Conservation (phyloP, 192 early-diverging fungal genomes). For the Podila epigama region DNA sequence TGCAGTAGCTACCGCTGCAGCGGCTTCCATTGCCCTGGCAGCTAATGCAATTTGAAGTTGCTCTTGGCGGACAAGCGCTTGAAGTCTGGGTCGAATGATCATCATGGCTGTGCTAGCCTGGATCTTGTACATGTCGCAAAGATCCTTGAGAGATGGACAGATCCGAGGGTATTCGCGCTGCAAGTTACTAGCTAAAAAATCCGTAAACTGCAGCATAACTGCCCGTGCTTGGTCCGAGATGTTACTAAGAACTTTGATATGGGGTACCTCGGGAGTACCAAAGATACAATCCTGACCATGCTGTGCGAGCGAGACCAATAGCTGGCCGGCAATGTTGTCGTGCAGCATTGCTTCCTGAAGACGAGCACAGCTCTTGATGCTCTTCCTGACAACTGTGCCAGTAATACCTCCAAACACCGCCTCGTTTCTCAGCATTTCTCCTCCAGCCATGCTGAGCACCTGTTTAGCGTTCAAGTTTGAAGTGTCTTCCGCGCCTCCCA, state of each 20-base stretch:
- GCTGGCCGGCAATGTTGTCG: slow-evolving; percentile 56
- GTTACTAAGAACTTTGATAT: slow-evolving; percentile 66
- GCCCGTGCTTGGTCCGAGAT: slow-evolving; percentile 68
- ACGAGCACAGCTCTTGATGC: slow-evolving; percentile 51
- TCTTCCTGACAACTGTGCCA: slow-evolving; percentile 54
- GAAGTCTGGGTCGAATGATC: slow-evolving; percentile 67
- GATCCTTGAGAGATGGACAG: slow-evolving; percentile 56
- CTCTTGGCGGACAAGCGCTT: background rate
- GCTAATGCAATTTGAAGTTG: background rate
- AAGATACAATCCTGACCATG: slow-evolving; percentile 59
- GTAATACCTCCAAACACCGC: slow-evolving; percentile 57
- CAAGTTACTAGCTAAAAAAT: slow-evolving; percentile 64
- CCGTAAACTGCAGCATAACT: slow-evolving; percentile 68
- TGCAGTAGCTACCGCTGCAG: background rate
- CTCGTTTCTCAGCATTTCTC: slow-evolving; percentile 66
- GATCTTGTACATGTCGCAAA: slow-evolving; percentile 65
- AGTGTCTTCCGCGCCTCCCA: slow-evolving; percentile 74
- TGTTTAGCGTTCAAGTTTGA: slow-evolving; percentile 62
- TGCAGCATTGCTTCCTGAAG: slow-evolving; percentile 66
- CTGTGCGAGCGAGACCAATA: slow-evolving; percentile 72
- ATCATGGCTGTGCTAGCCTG: slow-evolving; percentile 70
- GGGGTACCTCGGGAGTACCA: slow-evolving; percentile 41
- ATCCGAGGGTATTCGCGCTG: slow-evolving; percentile 52
- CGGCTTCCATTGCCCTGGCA: background rate
- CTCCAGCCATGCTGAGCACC: slow-evolving; percentile 68